Conservation (phyloP, 805 yeast genomes). For the Myxozyma geophila region DNA sequence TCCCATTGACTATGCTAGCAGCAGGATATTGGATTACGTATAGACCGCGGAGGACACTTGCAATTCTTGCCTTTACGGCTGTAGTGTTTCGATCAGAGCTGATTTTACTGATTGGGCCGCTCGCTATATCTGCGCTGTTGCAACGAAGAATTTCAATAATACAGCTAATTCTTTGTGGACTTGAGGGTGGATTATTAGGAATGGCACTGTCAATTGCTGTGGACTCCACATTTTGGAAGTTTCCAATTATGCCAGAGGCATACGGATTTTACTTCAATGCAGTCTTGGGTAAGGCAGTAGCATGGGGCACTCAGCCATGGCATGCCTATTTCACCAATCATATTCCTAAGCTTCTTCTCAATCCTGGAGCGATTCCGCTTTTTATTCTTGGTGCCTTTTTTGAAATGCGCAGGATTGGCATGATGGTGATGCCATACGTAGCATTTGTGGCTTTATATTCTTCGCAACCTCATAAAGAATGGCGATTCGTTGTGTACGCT, state of each 20-base stretch:
- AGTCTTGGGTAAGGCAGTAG: conserved; percentile 67
- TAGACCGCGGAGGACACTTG: conserved; percentile 47
- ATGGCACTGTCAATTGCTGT: conserved; percentile 52
- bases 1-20: conserved; percentile 57
- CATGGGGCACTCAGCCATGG: conserved; percentile 88
- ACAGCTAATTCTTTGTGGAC: conserved; percentile 49
- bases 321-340: conserved; percentile 65
- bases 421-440: conserved; percentile 55
- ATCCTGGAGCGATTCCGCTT: conserved; percentile 46
- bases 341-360: conserved; percentile 48
- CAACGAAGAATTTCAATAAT: conserved; percentile 54
- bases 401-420: conserved; percentile 42
- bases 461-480: conserved; percentile 88
- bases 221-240: conserved; percentile 80
- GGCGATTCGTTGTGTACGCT: conserved; percentile 83
- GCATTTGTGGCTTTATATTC: conserved; percentile 69
- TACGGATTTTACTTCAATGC: conserved; percentile 76
- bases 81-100: conserved; percentile 76
- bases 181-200: conserved; percentile 61
- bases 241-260: conserved; percentile 70
- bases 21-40: conserved; percentile 16
- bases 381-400: conserved; percentile 53
- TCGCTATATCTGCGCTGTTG: conserved; percentile 49
- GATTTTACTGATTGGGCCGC: conserved; percentile 56
- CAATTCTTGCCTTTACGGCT: conserved; percentile 64